A percentile compares a stretch with the other conserved stretches of the same genome.
These are phyloP conservation scores for Lipomyces spencermartinsiae DNA, from an alignment of 805 yeast genomes.

Conservation along the genomic window DNA sequence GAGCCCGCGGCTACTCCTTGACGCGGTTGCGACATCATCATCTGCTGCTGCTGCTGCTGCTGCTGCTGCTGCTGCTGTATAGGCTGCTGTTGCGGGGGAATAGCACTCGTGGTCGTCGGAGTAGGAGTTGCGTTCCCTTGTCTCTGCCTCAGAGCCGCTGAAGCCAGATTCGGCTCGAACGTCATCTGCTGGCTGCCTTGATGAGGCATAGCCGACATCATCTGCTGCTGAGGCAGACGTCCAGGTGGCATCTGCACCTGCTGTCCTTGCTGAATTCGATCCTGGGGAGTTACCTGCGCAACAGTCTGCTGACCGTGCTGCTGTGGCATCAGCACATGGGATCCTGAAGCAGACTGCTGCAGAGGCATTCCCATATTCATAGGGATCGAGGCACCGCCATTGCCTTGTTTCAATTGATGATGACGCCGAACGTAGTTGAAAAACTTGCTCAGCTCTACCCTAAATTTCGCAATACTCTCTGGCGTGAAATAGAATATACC, in stretches of 20 bases:
- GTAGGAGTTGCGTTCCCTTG: not conserved
- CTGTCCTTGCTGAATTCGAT: conserved; percentile 9
- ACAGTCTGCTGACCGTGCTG: conserved; percentile 14
- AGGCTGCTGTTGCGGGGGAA: conserved; percentile 16
- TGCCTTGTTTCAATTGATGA: conserved; percentile 15
- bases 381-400: not conserved
- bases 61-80: conserved; percentile 17
- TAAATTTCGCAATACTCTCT: conserved; percentile 23
- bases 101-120: not conserved
- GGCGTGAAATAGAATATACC: conserved; percentile 23
- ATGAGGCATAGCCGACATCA: not conserved
- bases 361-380: not conserved
- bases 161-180: conserved; percentile 16
- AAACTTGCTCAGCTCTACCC: conserved; percentile 27
- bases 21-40: conserved; percentile 14
- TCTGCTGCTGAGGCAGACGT: not conserved
- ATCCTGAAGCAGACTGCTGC: conserved; percentile 1
- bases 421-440: conserved; percentile 30
- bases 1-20: not conserved
- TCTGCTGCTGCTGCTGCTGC: conserved; percentile 22
- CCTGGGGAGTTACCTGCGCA: conserved; percentile 17
- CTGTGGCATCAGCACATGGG: conserved; percentile 16
- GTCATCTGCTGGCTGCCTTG: conserved; percentile 9
- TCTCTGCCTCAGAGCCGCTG: conserved; percentile 9
- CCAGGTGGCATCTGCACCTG: conserved; percentile 1